These are phyloP conservation scores for Trichoderma breve DNA, from an alignment of 2,329 filamentous ascomycete species.

Conservation along the genomic window DNA sequence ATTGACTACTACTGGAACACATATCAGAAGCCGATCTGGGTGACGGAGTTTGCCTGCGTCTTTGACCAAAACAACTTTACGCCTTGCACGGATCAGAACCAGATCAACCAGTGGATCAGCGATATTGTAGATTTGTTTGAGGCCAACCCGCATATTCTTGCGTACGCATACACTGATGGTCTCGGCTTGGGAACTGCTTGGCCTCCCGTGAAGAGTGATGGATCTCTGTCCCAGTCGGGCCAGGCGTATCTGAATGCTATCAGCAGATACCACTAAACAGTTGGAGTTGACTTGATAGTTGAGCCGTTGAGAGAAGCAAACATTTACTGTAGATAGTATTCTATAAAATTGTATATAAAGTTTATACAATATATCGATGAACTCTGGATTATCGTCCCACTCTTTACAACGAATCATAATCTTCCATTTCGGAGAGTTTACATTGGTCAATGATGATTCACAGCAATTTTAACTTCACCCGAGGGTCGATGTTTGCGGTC, in stretches of 20 bases:
- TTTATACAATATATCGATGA: neutral
- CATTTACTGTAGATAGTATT: neutral
- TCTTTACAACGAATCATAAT: neutral
- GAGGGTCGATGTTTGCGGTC: neutral
- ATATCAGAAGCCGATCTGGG: slow-evolving; percentile 24
- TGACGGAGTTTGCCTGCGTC: slow-evolving; percentile 24
- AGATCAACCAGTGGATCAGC: slow-evolving; percentile 23
- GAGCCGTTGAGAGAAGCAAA: neutral
- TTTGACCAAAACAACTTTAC: slow-evolving; percentile 20
- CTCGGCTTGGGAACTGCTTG: slow-evolving; percentile 20
- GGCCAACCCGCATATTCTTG: slow-evolving; percentile 21
- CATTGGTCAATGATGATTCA: neutral
- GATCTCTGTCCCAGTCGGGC: slow-evolving; percentile 22
- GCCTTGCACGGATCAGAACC: slow-evolving; percentile 20
- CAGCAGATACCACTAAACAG: slow-evolving; percentile 21
- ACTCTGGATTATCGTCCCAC: neutral
- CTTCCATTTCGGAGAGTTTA: too few species aligned
- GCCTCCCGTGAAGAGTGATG: slow-evolving; percentile 18
- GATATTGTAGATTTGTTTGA: slow-evolving; percentile 23
- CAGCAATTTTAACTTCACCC: neutral
- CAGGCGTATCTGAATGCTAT: slow-evolving; percentile 22
- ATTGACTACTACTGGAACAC: slow-evolving; percentile 25
- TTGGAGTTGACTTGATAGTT: neutral
- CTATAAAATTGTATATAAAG: too few species aligned
- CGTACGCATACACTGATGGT: slow-evolving; percentile 24